A percentile compares a stretch with the other conserved stretches of the same genome.
These are phyloP conservation scores for carrot (Daucus carota) DNA, from an alignment of 129 eudicot genomes.

Conservation along the genomic window DNA sequence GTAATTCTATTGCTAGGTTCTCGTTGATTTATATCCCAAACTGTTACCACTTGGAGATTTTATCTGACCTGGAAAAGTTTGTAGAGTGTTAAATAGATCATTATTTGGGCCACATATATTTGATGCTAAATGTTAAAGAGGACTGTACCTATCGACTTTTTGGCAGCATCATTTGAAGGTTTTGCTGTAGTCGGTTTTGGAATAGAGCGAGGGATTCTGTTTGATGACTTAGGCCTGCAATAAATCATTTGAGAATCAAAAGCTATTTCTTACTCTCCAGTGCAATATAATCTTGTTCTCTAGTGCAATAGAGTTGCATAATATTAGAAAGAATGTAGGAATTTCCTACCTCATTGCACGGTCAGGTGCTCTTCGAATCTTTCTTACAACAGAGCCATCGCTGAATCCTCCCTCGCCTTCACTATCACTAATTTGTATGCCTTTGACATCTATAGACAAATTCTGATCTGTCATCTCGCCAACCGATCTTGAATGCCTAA, in stretches of 20 bases:
- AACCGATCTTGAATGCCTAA: conserved; percentile 20
- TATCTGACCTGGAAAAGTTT: conserved; percentile 35
- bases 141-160: conserved; percentile 32
- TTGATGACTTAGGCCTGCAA: conserved; percentile 44
- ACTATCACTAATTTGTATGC: conserved; percentile 25
- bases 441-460: conserved; percentile 12
- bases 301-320: neutral
- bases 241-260: neutral
- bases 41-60: conserved; percentile 48
- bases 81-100: neutral
- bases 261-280: conserved; percentile 1
- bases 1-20: conserved; percentile 28
- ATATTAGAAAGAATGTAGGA: neutral
- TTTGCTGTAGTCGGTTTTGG: conserved; percentile 8
- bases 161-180: conserved; percentile 35
- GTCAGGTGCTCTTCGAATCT: conserved; percentile 34
- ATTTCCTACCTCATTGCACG: conserved; percentile 35
- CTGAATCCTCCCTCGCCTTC: conserved; percentile 30
- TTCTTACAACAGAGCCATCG: conserved; percentile 48
- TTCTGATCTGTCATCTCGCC: conserved; percentile 24
- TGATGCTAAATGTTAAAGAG: neutral
- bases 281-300: neutral
- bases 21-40: conserved; percentile 31
- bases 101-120: neutral
- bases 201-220: conserved; percentile 27